phyloP scores from a whole-genome alignment of 306 rosid species.

The Medicago lupulina region DNA sequence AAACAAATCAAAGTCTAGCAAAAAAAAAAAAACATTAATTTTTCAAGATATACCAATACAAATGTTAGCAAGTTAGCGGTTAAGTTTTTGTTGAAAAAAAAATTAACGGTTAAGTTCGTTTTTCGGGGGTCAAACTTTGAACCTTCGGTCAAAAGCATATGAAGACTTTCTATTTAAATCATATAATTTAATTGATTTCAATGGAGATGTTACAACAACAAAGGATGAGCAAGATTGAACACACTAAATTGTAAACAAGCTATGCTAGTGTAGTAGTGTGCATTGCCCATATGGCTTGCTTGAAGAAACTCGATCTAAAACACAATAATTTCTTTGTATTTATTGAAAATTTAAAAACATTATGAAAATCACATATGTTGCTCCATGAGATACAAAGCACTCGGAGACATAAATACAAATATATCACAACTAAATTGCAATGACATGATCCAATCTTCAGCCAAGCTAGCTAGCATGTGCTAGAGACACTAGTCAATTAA shows the following conservation, averaged over 20 bases:
- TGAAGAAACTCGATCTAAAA: constrained; percentile 12
- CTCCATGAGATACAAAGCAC: constrained; percentile 37
- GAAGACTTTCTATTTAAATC: no score
- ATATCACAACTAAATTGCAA: constrained; percentile 19
- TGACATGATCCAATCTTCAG: constrained; percentile 33
- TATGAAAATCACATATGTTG: constrained; percentile 20
- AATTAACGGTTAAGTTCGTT: no score
- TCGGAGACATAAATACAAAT: constrained; percentile 20
- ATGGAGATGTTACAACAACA: neutral
- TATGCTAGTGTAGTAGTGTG: constrained; percentile 22
- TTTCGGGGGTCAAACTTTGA: no score
- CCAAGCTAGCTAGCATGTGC: constrained; percentile 33
- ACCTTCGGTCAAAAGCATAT: no score
- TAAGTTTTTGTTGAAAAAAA: no score
- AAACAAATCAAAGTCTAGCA: constrained; percentile 6
- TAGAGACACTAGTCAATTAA: constrained; percentile 18
- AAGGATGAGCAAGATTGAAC: neutral
- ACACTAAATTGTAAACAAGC: neutral
- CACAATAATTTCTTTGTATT: constrained; percentile 38
- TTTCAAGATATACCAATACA: no score
- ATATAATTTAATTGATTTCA: neutral
- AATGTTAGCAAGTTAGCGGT: no score
- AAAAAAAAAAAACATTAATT: neutral
- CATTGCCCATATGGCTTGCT: neutral
- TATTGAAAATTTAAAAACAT: constrained; percentile 38